Conservation (phyloP, 176 grass and related monocot species). For the bread wheat (Triticum aestivum) region DNA sequence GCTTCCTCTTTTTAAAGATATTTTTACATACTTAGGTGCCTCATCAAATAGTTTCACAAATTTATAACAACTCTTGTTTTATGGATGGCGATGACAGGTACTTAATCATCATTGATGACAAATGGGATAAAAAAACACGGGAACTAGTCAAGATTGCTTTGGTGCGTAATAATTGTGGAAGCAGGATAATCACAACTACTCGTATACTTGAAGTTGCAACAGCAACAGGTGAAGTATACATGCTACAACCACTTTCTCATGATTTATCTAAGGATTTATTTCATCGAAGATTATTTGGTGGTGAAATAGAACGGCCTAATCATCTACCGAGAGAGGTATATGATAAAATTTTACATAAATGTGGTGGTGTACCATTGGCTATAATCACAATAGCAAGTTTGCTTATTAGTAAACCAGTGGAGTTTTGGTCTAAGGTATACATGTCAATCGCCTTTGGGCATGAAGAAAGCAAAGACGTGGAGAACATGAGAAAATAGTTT, state of each 20-base stretch:
- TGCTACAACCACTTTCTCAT: no score
- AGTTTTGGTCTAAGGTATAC: neutral
- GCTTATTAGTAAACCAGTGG: neutral
- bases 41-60: neutral
- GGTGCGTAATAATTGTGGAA: neutral
- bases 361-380: neutral
- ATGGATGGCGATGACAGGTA: neutral
- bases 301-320: no score
- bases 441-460: neutral
- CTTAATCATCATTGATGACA: constrained; percentile 18
- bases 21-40: no score
- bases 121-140: constrained; percentile 7
- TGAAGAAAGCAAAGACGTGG: neutral
- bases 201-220: no score
- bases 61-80: neutral
- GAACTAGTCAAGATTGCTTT: neutral
- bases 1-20: neutral
- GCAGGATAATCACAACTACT: no score
- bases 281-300: no score
- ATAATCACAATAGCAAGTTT: neutral
- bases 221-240: no score
- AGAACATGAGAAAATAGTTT: constrained; percentile 1
- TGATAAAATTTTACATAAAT: constrained; percentile 6
- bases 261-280: no score
- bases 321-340: no score